Evolutionary conservation across 2,329 filamentous ascomycete genomes (phyloP).

Genomic region (Pyricularia pennisetigena): DNA sequence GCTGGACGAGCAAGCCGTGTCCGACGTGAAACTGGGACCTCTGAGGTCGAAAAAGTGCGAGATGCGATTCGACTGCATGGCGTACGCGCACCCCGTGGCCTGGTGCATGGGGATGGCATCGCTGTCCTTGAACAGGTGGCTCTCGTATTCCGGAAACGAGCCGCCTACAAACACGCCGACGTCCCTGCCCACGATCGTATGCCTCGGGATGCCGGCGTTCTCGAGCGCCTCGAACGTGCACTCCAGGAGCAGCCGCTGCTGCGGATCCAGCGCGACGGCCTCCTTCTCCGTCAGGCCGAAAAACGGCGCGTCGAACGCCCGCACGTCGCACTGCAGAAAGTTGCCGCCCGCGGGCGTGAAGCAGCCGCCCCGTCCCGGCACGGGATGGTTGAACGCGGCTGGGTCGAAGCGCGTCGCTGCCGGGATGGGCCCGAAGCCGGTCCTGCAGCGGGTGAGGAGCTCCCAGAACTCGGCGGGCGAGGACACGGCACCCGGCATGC

Average conservation of each 20-base stretch:
- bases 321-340: slow-evolving; percentile 18
- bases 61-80: slow-evolving; percentile 43
- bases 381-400: slow-evolving; percentile 20
- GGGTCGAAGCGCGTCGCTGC: slow-evolving; percentile 20
- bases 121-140: slow-evolving; percentile 12
- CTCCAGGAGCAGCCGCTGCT: slow-evolving; percentile 40
- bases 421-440: slow-evolving; percentile 16
- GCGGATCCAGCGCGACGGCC: slow-evolving; percentile 31
- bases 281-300: slow-evolving; percentile 24
- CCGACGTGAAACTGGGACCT: slow-evolving; percentile 40
- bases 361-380: slow-evolving; percentile 19
- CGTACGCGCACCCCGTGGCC: slow-evolving; percentile 30
- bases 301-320: slow-evolving; percentile 21
- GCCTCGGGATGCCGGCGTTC: slow-evolving; percentile 37
- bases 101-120: slow-evolving; percentile 14
- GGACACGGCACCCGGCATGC: slow-evolving; percentile 17
- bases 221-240: slow-evolving; percentile 44
- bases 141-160: slow-evolving; percentile 20
- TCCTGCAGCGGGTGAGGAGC: slow-evolving; percentile 16
- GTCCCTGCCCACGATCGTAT: slow-evolving; percentile 32
- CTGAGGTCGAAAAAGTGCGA: slow-evolving; percentile 45
- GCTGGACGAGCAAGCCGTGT: slow-evolving; percentile 43
- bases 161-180: slow-evolving; percentile 39
- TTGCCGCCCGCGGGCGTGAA: slow-evolving; percentile 21
- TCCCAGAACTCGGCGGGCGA: slow-evolving; percentile 20